Evolutionary conservation across 768 basidiomycete species (phyloP), one percentile per base, ranked within the genome.

Genomic region (Termitomyces sp.): DNA sequence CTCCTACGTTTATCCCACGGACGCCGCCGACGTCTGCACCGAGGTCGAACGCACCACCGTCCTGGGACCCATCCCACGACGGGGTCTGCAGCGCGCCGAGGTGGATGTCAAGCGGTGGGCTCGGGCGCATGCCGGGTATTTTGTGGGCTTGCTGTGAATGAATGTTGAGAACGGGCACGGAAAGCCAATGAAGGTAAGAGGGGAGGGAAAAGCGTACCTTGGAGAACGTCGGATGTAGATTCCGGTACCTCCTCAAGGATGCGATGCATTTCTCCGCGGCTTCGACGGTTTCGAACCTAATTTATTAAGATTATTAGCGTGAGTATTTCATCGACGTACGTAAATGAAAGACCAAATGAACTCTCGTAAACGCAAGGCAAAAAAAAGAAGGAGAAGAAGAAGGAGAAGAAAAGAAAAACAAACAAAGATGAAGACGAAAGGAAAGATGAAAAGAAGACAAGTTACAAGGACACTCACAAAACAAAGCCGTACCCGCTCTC

Each of bases 181-280:
- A 10, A n/a, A 38, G 50, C 13, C 28, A n/a, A 53, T 14, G n/a
- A 24, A 18, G 35, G 33, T 16, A 0, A 11, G 13, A 24, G 26
- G 18, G 9, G 28, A n/a, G 5, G 47, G 18, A 13, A 18, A 33
- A 18, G 8, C 63, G 68, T 56, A 87, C 91, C 81, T 93, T 92
- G 55, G 92, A 92, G 66, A 91, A 92, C 2, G 90, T 90, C 0
- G 91, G 92, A 66, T 94, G 91, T 43, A 93, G 72, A 67, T 92
- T 90, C 45, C 88, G 78, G 62, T 86, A 87, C 62, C 81, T 80
- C 59, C 88, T 76, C 49, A 94, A 74, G 1, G 83, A 74, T 14
- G 83, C 75, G 53, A 94, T 92, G 61, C 92, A 94, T 60, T 77
- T 79, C 64, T 87, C 86, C 0, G 91, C 91, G 28, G 83, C 79